Percentiles rank a stretch among this genome's conserved stretches.
phyloP scores from a whole-genome alignment of 352 stramenopile species.

The Phytophthora pistaciae region DNA sequence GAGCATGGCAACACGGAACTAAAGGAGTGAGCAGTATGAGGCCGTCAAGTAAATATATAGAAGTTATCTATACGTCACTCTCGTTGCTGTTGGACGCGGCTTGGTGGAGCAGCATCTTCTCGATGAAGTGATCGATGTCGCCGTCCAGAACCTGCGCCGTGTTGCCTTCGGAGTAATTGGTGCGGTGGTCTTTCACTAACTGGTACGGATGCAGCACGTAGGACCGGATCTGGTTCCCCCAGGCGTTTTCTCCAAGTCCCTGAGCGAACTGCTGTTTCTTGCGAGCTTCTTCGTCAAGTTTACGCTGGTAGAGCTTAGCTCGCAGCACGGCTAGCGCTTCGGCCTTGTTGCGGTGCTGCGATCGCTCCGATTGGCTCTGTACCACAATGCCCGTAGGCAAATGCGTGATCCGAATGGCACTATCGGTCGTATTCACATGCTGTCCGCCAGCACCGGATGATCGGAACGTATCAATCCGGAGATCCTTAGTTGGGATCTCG shows the following conservation, averaged over 20 bases:
- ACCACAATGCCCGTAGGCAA: slow-evolving; percentile 94
- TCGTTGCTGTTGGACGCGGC: slow-evolving; percentile 10
- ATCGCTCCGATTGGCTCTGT: slow-evolving; percentile 95
- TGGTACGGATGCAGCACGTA: slow-evolving; percentile 99
- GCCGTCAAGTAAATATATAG: slow-evolving; percentile 25
- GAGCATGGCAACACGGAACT: neutral
- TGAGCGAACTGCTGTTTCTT: slow-evolving; percentile 65
- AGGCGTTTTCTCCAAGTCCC: slow-evolving; percentile 79
- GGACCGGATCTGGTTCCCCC: slow-evolving; percentile 95
- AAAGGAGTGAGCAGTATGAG: neutral
- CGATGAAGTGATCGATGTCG: slow-evolving; percentile 84
- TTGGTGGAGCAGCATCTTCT: slow-evolving; percentile 72
- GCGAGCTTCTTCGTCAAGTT: slow-evolving; percentile 61
- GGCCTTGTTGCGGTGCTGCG: slow-evolving; percentile 95
- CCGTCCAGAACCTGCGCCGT: slow-evolving; percentile 92
- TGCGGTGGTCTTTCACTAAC: slow-evolving; percentile 97
- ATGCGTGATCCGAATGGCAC: slow-evolving; percentile 96
- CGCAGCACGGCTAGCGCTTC: slow-evolving; percentile 90
- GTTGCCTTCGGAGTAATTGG: slow-evolving; percentile 91
- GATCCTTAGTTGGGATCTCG: slow-evolving; percentile 84
- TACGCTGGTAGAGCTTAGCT: slow-evolving; percentile 78
- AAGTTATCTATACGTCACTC: slow-evolving; percentile 12
- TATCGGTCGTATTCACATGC: slow-evolving; percentile 99
- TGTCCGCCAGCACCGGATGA: slow-evolving; percentile 94
- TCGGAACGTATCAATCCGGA: slow-evolving; percentile 96